These are phyloP conservation scores for Bryopsis sp. DNA, from an alignment of 139 green algal genomes.

Conservation along the genomic window DNA sequence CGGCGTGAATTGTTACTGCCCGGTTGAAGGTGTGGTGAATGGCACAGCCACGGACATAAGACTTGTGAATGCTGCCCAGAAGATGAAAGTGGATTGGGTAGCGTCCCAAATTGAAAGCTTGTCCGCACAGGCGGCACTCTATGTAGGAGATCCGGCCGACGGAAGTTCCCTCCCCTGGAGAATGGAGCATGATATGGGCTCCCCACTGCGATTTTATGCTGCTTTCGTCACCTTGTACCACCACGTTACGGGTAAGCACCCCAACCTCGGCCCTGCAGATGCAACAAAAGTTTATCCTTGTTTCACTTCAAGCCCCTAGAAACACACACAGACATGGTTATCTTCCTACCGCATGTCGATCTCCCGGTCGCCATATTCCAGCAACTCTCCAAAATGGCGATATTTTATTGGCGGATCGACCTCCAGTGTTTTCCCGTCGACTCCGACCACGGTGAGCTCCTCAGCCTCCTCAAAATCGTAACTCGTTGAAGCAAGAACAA, in stretches of 20 bases:
- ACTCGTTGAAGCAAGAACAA: conserved; percentile 44
- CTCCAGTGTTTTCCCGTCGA: conserved; percentile 21
- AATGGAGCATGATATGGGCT: conserved; percentile 19
- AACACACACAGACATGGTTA: conserved; percentile 8
- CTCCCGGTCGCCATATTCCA: conserved; percentile 17
- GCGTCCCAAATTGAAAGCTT: conserved; percentile 32
- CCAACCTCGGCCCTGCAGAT: conserved; percentile 18
- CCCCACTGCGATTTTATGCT: background rate
- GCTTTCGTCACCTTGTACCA: conserved; percentile 4
- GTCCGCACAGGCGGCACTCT: conserved; percentile 21
- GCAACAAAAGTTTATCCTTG: background rate
- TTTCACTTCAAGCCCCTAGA: conserved; percentile 34
- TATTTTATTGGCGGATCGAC: conserved; percentile 28
- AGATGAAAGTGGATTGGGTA: conserved; percentile 74
- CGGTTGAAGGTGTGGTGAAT: conserved; percentile 57
- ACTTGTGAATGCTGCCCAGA: conserved; percentile 31
- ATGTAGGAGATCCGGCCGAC: conserved; percentile 22
- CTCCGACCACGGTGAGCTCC: conserved; percentile 16
- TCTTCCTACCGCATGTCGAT: conserved; percentile 49
- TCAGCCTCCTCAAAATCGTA: conserved; percentile 38
- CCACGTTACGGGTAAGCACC: conserved; percentile 7
- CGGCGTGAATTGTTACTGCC: conserved; percentile 54
- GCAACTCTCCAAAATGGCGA: conserved; percentile 37
- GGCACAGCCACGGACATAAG: conserved; percentile 36
- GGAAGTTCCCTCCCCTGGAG: conserved; percentile 14